These are phyloP conservation scores for Phascolomyces articulosus DNA, from an alignment of 371 early-diverging fungal genomes.

Conservation along the genomic window DNA sequence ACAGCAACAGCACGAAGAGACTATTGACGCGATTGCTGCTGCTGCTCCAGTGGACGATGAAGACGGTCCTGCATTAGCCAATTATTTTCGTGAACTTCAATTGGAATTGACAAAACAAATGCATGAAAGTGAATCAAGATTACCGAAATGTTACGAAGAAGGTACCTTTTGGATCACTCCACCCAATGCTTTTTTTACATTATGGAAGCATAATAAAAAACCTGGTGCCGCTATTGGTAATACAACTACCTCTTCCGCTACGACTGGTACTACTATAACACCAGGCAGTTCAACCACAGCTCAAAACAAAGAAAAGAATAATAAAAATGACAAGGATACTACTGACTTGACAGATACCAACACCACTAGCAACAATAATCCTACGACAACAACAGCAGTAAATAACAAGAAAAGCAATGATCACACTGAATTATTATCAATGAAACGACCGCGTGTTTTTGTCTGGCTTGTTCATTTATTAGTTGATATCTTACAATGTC, in stretches of 20 bases:
- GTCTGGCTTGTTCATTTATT: conserved; percentile 6
- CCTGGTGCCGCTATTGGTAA: background rate
- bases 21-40: conserved; percentile 3
- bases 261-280: background rate
- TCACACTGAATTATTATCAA: background rate
- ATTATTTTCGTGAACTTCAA: conserved; percentile 5
- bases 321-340: background rate
- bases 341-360: background rate
- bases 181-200: background rate
- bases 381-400: too few relatives aligned
- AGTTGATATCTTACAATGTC: background rate
- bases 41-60: conserved; percentile 1
- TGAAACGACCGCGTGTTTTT: conserved; percentile 4
- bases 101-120: conserved; percentile 2
- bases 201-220: background rate
- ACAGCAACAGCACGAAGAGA: background rate
- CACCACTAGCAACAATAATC: background rate
- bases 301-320: too few relatives aligned
- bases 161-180: conserved; percentile 9
- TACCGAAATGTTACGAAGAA: conserved; percentile 7
- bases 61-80: background rate
- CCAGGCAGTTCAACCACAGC: too few relatives aligned
- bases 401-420: background rate
- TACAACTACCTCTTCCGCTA: background rate
- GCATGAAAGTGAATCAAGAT: background rate